Evolutionary conservation across 225 moss, liverwort and hornwort species (phyloP).

Genomic region (Neckera pumila): DNA sequence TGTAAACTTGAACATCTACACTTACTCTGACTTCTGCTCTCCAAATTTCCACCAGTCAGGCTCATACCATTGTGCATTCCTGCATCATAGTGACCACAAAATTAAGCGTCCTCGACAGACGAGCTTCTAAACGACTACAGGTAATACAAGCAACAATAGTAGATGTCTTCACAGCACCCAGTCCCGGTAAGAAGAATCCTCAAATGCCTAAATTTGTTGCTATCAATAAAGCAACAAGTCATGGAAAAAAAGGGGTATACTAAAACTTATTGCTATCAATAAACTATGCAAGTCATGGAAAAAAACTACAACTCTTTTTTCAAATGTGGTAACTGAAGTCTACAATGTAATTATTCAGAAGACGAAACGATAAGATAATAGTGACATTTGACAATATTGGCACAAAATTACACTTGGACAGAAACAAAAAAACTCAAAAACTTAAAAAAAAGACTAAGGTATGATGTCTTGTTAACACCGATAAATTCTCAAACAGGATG

Average conservation of each 20-base stretch:
- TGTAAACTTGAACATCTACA: not conserved
- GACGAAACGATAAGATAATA: not conserved
- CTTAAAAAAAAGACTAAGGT: not conserved
- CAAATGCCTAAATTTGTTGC: not conserved
- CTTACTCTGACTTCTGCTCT: constrained; percentile 63
- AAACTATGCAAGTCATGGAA: not conserved
- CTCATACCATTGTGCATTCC: constrained; percentile 80
- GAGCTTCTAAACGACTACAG: not conserved
- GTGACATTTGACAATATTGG: not conserved
- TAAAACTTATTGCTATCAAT: not conserved
- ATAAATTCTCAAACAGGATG: not conserved
- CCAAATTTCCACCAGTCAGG: constrained; percentile 99
- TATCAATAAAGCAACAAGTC: not conserved
- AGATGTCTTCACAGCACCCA: not conserved
- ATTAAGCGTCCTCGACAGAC: not conserved
- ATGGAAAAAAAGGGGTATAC: not conserved
- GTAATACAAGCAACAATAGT: not conserved
- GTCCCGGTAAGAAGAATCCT: not conserved
- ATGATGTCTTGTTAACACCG: not conserved
- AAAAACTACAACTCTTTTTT: not conserved
- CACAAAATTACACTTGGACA: not conserved
- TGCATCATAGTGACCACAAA: constrained; percentile 5
- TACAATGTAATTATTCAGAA: not conserved
- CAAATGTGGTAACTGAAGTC: not conserved
- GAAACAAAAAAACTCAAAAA: not conserved